Evolutionary conservation across 805 yeast genomes (phyloP).

Genomic region (Zygoascus ofunaensis): DNA sequence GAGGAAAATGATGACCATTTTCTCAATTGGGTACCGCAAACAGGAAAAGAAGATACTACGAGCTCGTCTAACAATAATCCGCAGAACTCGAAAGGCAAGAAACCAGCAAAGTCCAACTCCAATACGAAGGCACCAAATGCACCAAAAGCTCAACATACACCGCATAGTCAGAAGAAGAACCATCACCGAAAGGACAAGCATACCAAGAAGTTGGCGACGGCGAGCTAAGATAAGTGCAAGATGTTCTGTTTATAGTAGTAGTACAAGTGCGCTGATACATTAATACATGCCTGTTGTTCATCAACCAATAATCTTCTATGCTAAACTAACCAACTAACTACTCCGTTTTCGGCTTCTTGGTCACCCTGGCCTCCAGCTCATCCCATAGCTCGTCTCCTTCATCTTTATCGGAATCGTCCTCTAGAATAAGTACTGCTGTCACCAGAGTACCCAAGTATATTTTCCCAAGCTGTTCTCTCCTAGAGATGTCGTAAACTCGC

Average conservation of each 20-base stretch:
- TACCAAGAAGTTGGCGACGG: slow-evolving; percentile 16
- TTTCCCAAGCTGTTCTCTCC: slow-evolving; percentile 56
- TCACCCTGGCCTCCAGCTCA: slow-evolving; percentile 19
- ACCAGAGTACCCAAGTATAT: slow-evolving; percentile 71
- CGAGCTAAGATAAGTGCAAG: no score
- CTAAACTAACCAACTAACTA: no score
- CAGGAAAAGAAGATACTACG: background rate
- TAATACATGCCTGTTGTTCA: no score
- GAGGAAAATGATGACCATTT: background rate
- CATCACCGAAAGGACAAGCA: slow-evolving; percentile 12
- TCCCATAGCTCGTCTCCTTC: slow-evolving; percentile 35
- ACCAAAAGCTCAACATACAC: slow-evolving; percentile 35
- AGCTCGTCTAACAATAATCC: background rate
- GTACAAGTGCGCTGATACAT: no score
- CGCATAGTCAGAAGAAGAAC: slow-evolving; percentile 2
- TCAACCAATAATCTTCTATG: no score
- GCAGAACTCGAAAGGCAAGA: slow-evolving; percentile 25
- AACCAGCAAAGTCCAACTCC: slow-evolving; percentile 54
- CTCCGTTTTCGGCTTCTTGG: slow-evolving; percentile 8
- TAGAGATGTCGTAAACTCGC: slow-evolving; percentile 57
- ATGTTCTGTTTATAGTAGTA: no score
- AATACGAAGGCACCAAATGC: slow-evolving; percentile 55
- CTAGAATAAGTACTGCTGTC: slow-evolving; percentile 40
- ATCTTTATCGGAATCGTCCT: slow-evolving; percentile 21
- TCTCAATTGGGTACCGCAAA: background rate